Evolutionary conservation across 768 basidiomycete genomes (phyloP).

Genomic region (Candolleomyces aberdarensis): DNA sequence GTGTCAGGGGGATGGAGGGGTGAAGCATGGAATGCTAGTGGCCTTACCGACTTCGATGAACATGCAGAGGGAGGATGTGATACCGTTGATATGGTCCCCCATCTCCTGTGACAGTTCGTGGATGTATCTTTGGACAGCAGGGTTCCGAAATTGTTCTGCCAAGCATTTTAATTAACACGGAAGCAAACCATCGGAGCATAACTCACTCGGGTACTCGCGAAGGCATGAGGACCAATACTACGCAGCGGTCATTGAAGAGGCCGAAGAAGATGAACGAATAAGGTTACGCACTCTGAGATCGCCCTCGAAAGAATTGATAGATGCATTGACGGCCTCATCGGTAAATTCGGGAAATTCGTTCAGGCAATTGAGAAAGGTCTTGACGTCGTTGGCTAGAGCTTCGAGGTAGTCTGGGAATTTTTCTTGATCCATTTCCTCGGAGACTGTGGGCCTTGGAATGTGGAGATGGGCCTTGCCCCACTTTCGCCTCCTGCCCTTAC

Average conservation of each 20-base stretch:
- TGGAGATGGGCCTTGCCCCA: conserved; percentile 42
- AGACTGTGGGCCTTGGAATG: conserved; percentile 48
- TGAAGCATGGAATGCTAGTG: neutral
- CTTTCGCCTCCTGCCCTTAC: conserved; percentile 26
- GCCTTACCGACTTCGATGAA: conserved; percentile 72
- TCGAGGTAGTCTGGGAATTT: conserved; percentile 65
- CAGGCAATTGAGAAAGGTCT: conserved; percentile 63
- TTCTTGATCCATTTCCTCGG: conserved; percentile 59
- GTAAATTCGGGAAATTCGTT: conserved; percentile 81
- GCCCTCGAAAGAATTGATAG: conserved; percentile 63
- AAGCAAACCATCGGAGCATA: conserved; percentile 1
- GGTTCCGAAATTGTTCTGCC: conserved; percentile 67
- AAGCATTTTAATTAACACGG: neutral
- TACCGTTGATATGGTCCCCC: conserved; percentile 69
- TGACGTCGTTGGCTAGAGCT: conserved; percentile 60
- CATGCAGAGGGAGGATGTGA: conserved; percentile 64
- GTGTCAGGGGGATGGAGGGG: neutral
- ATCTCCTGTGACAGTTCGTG: conserved; percentile 74
- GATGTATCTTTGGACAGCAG: conserved; percentile 70
- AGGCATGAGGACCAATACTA: conserved; percentile 78
- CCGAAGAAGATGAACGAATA: neutral
- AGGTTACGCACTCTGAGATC: conserved; percentile 56
- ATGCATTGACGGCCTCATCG: conserved; percentile 67
- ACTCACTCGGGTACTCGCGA: conserved; percentile 55
- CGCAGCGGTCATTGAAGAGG: conserved; percentile 2